Percentiles rank a stretch among this genome's conserved stretches.
phyloP scores from a whole-genome alignment of 1,284 basidiomycete species.

The Boletus sp. region DNA sequence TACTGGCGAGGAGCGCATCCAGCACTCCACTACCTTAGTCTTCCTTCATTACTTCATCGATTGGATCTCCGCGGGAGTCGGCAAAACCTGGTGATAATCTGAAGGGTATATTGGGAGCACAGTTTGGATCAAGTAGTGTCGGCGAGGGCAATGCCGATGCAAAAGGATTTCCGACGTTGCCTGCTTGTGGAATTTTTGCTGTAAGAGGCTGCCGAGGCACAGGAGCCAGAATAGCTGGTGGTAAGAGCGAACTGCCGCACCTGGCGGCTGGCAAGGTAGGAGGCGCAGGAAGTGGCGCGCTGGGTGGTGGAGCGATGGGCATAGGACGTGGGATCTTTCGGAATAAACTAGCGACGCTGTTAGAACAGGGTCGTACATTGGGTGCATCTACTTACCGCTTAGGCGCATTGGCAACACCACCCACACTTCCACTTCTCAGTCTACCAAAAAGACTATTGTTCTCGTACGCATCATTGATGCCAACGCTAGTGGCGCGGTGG shows the following conservation, averaged over 20 bases:
- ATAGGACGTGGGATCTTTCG: constrained; percentile 28
- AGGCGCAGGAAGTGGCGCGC: constrained; percentile 32
- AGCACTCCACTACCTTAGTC: constrained; percentile 17
- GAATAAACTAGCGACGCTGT: constrained; percentile 27
- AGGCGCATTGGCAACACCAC: constrained; percentile 26
- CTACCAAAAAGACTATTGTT: constrained; percentile 41
- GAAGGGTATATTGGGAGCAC: constrained; percentile 11
- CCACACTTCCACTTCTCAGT: constrained; percentile 47
- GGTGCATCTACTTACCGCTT: constrained; percentile 33
- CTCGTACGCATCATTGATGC: constrained; percentile 26
- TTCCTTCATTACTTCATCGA: constrained; percentile 27
- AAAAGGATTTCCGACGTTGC: constrained; percentile 12
- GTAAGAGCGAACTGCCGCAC: constrained; percentile 14
- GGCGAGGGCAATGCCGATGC: constrained; percentile 4
- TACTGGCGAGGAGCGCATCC: constrained; percentile 8
- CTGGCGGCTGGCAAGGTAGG: constrained; percentile 26
- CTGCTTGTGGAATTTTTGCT: constrained; percentile 9
- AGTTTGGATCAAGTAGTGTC: constrained; percentile 11
- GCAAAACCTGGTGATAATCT: constrained; percentile 9
- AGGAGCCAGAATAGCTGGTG: constrained; percentile 18
- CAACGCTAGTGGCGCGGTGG: constrained; percentile 42
- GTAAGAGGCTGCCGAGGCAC: constrained; percentile 25
- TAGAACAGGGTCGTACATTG: constrained; percentile 2
- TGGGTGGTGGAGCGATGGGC: constrained; percentile 34
- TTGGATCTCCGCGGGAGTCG: constrained; percentile 5